These are phyloP conservation scores for Asclepias syriaca DNA, from an alignment of 257 asterid species.

Conservation along the genomic window DNA sequence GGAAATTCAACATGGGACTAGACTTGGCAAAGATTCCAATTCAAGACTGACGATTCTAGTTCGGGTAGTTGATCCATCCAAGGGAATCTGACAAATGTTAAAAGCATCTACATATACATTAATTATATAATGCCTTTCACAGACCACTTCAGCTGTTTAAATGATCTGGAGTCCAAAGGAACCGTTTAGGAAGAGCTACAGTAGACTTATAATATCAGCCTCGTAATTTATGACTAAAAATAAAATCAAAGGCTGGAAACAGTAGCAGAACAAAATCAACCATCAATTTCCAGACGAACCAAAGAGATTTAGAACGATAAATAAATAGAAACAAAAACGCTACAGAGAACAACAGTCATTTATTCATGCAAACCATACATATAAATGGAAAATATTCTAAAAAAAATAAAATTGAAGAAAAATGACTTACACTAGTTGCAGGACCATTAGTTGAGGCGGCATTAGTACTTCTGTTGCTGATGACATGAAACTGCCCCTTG, in stretches of 20 bases:
- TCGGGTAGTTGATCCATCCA: neutral
- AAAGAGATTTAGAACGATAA: neutral
- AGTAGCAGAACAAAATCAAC: neutral
- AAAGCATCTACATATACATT: neutral
- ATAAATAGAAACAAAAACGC: neutral
- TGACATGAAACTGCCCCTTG: constrained; percentile 16
- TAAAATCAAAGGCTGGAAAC: neutral
- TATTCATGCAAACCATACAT: neutral
- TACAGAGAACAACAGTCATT: neutral
- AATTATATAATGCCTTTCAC: neutral
- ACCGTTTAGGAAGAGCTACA: neutral
- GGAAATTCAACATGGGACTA: neutral
- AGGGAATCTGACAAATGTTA: neutral
- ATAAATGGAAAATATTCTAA: neutral
- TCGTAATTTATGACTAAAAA: neutral
- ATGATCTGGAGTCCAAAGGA: neutral
- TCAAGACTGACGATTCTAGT: neutral
- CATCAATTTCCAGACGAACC: neutral
- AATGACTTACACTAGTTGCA: constrained; percentile 39
- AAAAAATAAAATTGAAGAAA: neutral
- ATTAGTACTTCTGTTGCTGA: constrained; percentile 19
- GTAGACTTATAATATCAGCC: neutral
- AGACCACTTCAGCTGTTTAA: neutral
- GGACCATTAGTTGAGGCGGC: constrained; percentile 41
- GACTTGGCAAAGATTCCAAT: neutral